A percentile compares a stretch with the other conserved stretches of the same genome.
phyloP scores from a whole-genome alignment of 2,329 filamentous ascomycete genomes.

The Fusarium abutilonis region DNA sequence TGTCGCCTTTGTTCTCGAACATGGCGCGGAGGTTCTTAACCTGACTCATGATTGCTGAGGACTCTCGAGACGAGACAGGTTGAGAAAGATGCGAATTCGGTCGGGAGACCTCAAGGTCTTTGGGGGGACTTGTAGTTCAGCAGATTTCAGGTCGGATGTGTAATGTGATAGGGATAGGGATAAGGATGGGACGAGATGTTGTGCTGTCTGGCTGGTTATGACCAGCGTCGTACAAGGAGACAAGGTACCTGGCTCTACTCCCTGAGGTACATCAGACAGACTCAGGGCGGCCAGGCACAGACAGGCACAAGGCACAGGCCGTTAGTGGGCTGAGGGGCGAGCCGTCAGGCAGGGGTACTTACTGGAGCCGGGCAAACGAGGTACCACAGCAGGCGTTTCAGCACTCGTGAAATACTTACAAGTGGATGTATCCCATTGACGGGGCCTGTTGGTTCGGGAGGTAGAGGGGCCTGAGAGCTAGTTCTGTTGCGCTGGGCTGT shows the following conservation, averaged over 20 bases:
- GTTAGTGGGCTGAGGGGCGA: constrained; percentile 39
- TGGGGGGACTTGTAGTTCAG: constrained; percentile 18
- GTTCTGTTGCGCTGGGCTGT: constrained; percentile 35
- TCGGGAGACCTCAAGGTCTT: constrained; percentile 39
- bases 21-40: constrained; percentile 81
- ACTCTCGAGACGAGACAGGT: constrained; percentile 20
- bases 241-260: constrained; percentile 26
- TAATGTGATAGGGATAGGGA: constrained; percentile 27
- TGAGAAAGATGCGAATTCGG: constrained; percentile 41
- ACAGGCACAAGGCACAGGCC: constrained; percentile 18
- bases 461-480: constrained; percentile 22
- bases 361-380: constrained; percentile 24
- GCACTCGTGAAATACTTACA: constrained; percentile 24
- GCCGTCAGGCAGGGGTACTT: constrained; percentile 34
- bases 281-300: constrained; percentile 26
- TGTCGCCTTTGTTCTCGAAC: constrained; percentile 78
- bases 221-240: constrained; percentile 32
- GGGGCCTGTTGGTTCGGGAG: no score
- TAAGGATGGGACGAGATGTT: constrained; percentile 32
- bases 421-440: constrained; percentile 33
- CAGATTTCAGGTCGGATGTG: constrained; percentile 18
- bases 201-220: constrained; percentile 38
- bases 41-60: constrained; percentile 66
- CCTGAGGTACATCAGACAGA: constrained; percentile 30
- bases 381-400: constrained; percentile 34